These are phyloP conservation scores for Scheffersomyces stipitis DNA, from an alignment of 805 yeast species.

Conservation along the genomic window DNA sequence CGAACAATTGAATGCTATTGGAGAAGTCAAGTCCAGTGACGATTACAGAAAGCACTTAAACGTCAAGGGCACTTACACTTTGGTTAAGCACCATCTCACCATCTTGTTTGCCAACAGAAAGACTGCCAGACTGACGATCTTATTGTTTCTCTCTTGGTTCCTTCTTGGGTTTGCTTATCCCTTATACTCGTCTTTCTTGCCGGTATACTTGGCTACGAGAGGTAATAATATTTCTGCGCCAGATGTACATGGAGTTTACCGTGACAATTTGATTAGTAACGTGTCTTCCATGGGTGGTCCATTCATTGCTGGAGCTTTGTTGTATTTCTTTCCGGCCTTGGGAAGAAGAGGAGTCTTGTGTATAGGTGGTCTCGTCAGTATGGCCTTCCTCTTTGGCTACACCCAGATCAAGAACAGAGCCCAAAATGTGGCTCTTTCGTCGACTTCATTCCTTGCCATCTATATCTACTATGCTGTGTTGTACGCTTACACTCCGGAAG, in stretches of 20 bases:
- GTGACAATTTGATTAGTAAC: conserved; percentile 47
- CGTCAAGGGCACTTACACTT: background rate
- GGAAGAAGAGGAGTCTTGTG: conserved; percentile 10
- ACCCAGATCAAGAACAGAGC: conserved; percentile 7
- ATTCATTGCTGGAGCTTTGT: conserved; percentile 41
- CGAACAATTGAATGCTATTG: conserved; percentile 8
- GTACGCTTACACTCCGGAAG: conserved; percentile 31
- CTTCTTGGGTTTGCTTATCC: conserved; percentile 2
- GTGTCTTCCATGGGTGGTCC: conserved; percentile 51
- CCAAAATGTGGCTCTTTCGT: conserved; percentile 7
- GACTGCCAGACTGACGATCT: background rate
- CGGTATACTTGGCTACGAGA: background rate
- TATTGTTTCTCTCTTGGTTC: conserved; percentile 1
- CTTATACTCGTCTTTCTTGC: conserved; percentile 1
- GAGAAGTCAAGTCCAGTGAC: conserved; percentile 1
- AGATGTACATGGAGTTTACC: conserved; percentile 36
- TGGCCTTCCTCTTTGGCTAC: conserved; percentile 11
- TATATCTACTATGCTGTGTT: conserved; percentile 12
- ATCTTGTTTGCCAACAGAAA: background rate
- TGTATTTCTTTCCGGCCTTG: conserved; percentile 1
- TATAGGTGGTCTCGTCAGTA: conserved; percentile 7
- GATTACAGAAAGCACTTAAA: background rate
- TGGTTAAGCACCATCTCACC: background rate
- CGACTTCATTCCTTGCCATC: conserved; percentile 7
- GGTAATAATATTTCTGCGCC: conserved; percentile 34